Evolutionary conservation across 225 moss, liverwort and hornwort genomes (phyloP), one percentile per base, ranked within the genome.

Genomic region (Climacium dendroides): DNA sequence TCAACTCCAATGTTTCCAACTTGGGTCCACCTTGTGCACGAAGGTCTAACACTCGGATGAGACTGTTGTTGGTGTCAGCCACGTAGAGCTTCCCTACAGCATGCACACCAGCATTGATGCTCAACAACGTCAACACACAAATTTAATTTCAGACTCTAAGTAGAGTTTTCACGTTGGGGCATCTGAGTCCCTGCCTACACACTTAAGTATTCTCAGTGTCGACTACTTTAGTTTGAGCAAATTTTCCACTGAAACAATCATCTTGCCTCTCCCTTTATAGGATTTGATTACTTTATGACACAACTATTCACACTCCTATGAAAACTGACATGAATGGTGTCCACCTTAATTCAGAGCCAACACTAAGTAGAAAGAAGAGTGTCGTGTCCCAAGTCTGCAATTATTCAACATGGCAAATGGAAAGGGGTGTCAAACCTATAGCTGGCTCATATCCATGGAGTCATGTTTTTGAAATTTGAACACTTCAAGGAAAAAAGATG

Each of bases 41-140:
- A 15, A 95, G 81, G 90, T 96, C 90, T 13, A 98, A 85, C 55
- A 97, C 91, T 91, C 98, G 93, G 43, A 98, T 95, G 74, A 98
- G 79, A 65, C 93, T 98, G 91, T 98, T 98, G 91, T 98, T 98
- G 85, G 98, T 98, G 89, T 98, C 98, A 32, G 98, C 97, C 70
- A 98, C 93, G 79, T 93, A 98, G 20, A 98, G 85, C 55, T 95
- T 95, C 70, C 97, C 97, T 97, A 83, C 55, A 92, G 24, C 60
- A 72, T 35, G n/a, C 84, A 81, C 86, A 90, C 35, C 81, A 87
- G 84, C 53, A 73, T 47, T 23, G n/a, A 85, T 69, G 29, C 75
- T 60, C 78, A 88, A 65, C 73, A 48, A 58, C 41, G 83, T 86
- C 79, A 82, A 83, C 48, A 48, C 39, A 82, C n/a, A 87, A 20